Conservation (phyloP, 83 land plant species). For the Picea abies region DNA sequence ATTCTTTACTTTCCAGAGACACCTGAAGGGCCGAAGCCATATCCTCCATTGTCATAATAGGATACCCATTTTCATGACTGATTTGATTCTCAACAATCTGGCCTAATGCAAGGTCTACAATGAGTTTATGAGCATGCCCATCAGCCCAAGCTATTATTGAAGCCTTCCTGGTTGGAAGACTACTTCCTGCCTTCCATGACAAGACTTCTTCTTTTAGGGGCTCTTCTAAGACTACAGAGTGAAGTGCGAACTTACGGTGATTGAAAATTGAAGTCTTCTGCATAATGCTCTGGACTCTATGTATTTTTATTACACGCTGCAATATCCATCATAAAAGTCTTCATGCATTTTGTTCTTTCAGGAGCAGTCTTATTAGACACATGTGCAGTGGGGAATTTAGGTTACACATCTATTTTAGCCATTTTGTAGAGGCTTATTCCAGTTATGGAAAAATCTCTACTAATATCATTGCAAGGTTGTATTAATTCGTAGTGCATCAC, state of each 20-base stretch:
- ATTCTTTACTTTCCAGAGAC: constrained; percentile 39
- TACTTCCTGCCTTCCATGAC: constrained; percentile 48
- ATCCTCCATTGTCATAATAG: constrained; percentile 67
- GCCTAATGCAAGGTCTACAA: constrained; percentile 45
- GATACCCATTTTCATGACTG: constrained; percentile 47
- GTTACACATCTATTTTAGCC: no score
- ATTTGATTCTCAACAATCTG: constrained; percentile 21
- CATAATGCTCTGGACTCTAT: constrained; percentile 43
- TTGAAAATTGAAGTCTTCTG: constrained; percentile 9
- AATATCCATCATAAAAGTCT: no score
- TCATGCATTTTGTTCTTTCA: no score
- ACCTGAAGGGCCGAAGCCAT: constrained; percentile 24
- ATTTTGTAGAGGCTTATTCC: no score
- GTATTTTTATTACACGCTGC: no score
- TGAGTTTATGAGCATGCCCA: constrained; percentile 32
- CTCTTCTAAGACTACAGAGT: constrained; percentile 64
- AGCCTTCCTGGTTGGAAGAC: constrained; percentile 55
- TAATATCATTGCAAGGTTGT: no score
- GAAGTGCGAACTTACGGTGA: constrained; percentile 41
- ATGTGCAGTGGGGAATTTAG: no score
- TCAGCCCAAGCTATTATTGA: constrained; percentile 37
- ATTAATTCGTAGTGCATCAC: no score
- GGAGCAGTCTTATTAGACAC: no score
- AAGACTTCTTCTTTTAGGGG: constrained; percentile 69
- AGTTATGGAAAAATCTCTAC: no score